Percentiles rank a stretch among this genome's conserved stretches.
These are phyloP conservation scores for Patellifolia procumbens DNA, from an alignment of 179 eudicot species.

Conservation along the genomic window DNA sequence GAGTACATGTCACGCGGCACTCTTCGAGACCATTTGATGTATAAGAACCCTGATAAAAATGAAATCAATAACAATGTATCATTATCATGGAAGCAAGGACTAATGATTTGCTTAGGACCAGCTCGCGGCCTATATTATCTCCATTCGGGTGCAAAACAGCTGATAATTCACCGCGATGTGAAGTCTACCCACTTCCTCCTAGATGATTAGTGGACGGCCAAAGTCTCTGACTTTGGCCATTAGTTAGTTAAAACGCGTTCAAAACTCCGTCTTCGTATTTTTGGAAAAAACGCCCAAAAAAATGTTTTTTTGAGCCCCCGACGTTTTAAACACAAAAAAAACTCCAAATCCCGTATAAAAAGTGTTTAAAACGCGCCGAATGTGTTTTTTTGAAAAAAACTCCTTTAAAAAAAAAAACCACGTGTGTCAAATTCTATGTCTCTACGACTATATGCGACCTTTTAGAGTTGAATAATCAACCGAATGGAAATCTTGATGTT, in stretches of 20 bases:
- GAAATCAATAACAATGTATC: not conserved
- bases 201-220: conserved; percentile 41
- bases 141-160: conserved; percentile 33
- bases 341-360: too few relatives aligned
- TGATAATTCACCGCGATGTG: conserved; percentile 46
- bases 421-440: too few relatives aligned
- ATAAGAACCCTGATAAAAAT: not conserved
- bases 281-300: too few relatives aligned
- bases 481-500: conserved; percentile 24
- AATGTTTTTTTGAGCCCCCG: too few relatives aligned
- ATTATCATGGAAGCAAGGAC: conserved; percentile 38
- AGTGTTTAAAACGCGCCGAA: too few relatives aligned
- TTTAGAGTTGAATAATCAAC: too few relatives aligned
- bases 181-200: conserved; percentile 42
- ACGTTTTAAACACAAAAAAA: too few relatives aligned
- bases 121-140: conserved; percentile 42
- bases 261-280: too few relatives aligned
- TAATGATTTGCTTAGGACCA: conserved; percentile 35
- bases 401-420: too few relatives aligned
- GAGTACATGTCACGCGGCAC: conserved; percentile 37
- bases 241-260: too few relatives aligned
- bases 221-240: conserved; percentile 49
- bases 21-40: conserved; percentile 28
- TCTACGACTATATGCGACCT: too few relatives aligned
- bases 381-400: too few relatives aligned